Percentiles rank a stretch among this genome's conserved stretches.
Conservation (phyloP, 2,329 filamentous ascomycete species). For the Claviceps digitariae region DNA sequence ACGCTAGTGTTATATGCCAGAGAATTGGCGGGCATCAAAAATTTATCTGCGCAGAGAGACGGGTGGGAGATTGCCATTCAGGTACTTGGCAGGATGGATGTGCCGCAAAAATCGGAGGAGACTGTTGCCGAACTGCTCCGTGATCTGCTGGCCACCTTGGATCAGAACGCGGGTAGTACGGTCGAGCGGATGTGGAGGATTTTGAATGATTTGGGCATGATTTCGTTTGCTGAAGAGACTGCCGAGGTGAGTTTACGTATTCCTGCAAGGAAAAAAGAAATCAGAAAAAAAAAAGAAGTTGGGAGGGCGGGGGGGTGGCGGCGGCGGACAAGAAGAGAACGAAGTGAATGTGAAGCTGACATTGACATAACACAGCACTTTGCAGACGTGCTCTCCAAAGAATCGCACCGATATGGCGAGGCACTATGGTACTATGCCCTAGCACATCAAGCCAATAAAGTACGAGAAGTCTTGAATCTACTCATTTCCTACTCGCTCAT, state of each 20-base stretch:
- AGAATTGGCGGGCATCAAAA: conserved; percentile 43
- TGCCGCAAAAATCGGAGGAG: conserved; percentile 54
- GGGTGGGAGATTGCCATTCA: conserved; percentile 87
- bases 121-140: conserved; percentile 60
- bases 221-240: conserved; percentile 63
- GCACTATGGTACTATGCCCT: conserved; percentile 85
- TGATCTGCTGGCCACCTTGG: conserved; percentile 46
- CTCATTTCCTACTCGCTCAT: conserved; percentile 79
- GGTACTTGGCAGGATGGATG: conserved; percentile 69
- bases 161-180: conserved; percentile 53
- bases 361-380: conserved; percentile 36
- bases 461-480: conserved; percentile 74
- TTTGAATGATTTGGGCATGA: conserved; percentile 65
- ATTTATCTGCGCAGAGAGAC: conserved; percentile 38
- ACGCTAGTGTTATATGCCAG: conserved; percentile 66
- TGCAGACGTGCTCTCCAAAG: conserved; percentile 60
- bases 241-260: conserved; percentile 52
- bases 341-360: conserved; percentile 12
- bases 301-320: no score
- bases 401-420: conserved; percentile 68
- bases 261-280: no score
- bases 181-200: conserved; percentile 74
- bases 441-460: conserved; percentile 62
- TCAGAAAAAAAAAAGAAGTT: not conserved
- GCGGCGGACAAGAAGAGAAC: not conserved